A percentile compares a stretch with the other conserved stretches of the same genome.
phyloP scores from a whole-genome alignment of 2,329 filamentous ascomycete genomes.

The Stachybotrys echinatus region DNA sequence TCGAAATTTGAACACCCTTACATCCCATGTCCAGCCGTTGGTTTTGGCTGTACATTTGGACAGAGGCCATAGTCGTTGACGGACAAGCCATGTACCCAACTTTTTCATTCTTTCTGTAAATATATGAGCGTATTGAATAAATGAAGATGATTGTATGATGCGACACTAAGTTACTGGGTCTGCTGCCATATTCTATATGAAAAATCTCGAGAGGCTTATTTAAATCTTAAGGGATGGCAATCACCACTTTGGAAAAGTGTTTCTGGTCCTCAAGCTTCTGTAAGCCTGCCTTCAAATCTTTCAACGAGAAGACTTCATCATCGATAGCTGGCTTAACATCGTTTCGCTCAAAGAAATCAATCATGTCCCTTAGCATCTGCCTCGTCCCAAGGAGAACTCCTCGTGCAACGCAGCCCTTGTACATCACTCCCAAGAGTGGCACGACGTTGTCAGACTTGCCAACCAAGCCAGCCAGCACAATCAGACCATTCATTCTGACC shows the following conservation, averaged over 20 bases:
- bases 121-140: no score
- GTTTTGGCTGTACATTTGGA: no score
- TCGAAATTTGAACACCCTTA: no score
- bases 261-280: neutral
- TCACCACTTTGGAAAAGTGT: conserved; percentile 1
- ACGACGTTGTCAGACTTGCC: neutral
- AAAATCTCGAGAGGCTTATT: no score
- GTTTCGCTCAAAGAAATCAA: neutral
- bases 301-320: neutral
- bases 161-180: no score
- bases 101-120: no score
- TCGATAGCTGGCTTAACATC: neutral
- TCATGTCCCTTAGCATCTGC: conserved; percentile 1
- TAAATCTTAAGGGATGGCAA: neutral
- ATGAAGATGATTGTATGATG: no score
- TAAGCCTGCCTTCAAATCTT: neutral
- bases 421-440: neutral
- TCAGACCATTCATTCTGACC: neutral
- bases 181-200: no score
- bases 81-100: no score
- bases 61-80: no score
- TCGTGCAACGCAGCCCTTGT: neutral
- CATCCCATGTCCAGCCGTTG: no score
- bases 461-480: neutral
- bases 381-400: conserved; percentile 1